phyloP scores from a whole-genome alignment of 805 yeast genomes.

The Schwanniomyces sp. region DNA sequence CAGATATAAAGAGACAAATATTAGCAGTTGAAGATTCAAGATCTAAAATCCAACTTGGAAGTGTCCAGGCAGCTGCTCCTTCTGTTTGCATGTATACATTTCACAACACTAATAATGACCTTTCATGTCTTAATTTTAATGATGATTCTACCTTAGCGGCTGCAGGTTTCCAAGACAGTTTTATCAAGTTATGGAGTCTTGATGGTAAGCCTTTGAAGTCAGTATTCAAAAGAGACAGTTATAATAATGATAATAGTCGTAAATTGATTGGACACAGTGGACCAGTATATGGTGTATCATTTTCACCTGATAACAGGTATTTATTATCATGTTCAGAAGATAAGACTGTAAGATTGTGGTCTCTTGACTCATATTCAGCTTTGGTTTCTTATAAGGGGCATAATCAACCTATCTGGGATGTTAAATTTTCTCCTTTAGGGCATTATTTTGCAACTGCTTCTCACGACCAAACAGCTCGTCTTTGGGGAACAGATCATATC shows the following conservation, averaged over 20 bases:
- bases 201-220: conserved; percentile 84
- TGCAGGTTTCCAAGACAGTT: conserved; percentile 92
- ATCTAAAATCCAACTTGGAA: conserved; percentile 61
- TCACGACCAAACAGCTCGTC: conserved; percentile 94
- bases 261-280: conserved; percentile 91
- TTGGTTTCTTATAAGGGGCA: conserved; percentile 96
- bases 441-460: conserved; percentile 98
- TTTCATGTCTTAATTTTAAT: conserved; percentile 85
- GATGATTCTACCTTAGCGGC: conserved; percentile 86
- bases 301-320: conserved; percentile 86
- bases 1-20: conserved; percentile 78
- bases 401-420: conserved; percentile 97
- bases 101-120: conserved; percentile 87
- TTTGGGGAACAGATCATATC: conserved; percentile 98
- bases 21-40: conserved; percentile 80
- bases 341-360: conserved; percentile 90
- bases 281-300: conserved; percentile 85
- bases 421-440: conserved; percentile 89
- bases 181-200: conserved; percentile 86
- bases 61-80: conserved; percentile 77
- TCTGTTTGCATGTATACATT: conserved; percentile 97
- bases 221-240: conserved; percentile 53
- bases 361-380: conserved; percentile 84
- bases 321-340: conserved; percentile 86
- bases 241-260: conserved; percentile 47